These are phyloP conservation scores for Leptomonas pyrrhocoris DNA, from an alignment of 208 protist species.

Conservation along the genomic window DNA sequence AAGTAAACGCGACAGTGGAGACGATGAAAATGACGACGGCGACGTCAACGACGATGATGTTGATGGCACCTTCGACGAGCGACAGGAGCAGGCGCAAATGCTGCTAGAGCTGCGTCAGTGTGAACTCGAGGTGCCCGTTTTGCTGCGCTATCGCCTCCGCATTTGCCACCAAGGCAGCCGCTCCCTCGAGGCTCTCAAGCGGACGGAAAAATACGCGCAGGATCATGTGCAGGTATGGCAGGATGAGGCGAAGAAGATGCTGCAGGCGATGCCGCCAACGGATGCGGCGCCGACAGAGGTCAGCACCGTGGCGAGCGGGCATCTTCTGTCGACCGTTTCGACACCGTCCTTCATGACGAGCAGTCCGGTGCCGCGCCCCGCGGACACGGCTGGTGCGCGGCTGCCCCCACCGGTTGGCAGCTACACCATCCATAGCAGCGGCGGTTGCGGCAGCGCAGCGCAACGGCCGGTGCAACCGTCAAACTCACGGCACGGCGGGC, in stretches of 20 bases:
- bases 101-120: constrained; percentile 32
- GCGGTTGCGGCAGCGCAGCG: constrained; percentile 1
- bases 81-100: constrained; percentile 11
- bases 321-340: constrained; percentile 18
- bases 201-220: constrained; percentile 33
- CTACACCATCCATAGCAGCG: neutral
- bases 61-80: constrained; percentile 4
- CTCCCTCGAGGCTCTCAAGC: constrained; percentile 29
- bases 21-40: neutral
- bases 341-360: constrained; percentile 20
- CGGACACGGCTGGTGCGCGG: constrained; percentile 3
- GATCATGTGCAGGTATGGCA: constrained; percentile 24
- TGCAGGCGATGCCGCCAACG: constrained; percentile 29
- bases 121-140: constrained; percentile 35
- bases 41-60: neutral
- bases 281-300: constrained; percentile 1
- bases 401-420: constrained; percentile 4
- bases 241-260: constrained; percentile 28
- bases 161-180: constrained; percentile 32
- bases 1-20: neutral
- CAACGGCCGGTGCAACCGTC: constrained; percentile 1
- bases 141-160: constrained; percentile 42
- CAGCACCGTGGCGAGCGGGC: constrained; percentile 15
- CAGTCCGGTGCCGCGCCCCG: constrained; percentile 17
- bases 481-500: constrained; percentile 3